Conservation (phyloP, 1,284 basidiomycete species). For the Malassezia obtusa region DNA sequence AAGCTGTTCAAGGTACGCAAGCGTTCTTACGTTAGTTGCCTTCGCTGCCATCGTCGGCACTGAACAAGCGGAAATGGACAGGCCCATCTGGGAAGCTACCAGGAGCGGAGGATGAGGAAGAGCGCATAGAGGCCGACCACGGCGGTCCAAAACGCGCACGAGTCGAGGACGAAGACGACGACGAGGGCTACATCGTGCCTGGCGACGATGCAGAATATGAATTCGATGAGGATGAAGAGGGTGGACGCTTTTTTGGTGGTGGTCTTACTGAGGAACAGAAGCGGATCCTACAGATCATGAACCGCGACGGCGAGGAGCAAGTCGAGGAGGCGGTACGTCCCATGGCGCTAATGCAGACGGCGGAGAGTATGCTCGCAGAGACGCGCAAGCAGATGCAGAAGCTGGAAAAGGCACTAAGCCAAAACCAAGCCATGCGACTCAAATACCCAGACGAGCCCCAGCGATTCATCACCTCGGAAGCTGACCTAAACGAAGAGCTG, state of each 20-base stretch:
- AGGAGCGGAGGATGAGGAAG: constrained; percentile 12
- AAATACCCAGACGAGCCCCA: constrained; percentile 41
- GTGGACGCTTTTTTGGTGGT: constrained; percentile 40
- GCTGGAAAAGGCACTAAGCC: constrained; percentile 78
- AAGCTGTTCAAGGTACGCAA: constrained; percentile 40
- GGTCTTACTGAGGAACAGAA: constrained; percentile 40
- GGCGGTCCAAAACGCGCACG: constrained; percentile 17
- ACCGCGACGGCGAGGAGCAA: constrained; percentile 16
- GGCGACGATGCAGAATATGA: constrained; percentile 2
- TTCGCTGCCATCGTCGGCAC: constrained; percentile 30
- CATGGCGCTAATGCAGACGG: not conserved
- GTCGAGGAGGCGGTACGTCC: constrained; percentile 6
- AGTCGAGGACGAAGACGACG: constrained; percentile 18
- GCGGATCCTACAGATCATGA: constrained; percentile 42
- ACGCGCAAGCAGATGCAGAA: constrained; percentile 66
- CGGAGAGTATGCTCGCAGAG: constrained; percentile 49
- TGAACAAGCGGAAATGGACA: constrained; percentile 42
- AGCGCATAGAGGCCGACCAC: not conserved
- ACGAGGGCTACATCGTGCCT: not conserved
- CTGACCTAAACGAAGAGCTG: constrained; percentile 76
- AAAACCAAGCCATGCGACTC: constrained; percentile 83
- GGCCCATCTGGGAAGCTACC: constrained; percentile 20
- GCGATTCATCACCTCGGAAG: constrained; percentile 97
- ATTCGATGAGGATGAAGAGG: constrained; percentile 38
- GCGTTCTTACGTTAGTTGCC: constrained; percentile 22